These are phyloP conservation scores for Persicaria tinctoria DNA, from an alignment of 148 eudicot species.

Conservation along the genomic window DNA sequence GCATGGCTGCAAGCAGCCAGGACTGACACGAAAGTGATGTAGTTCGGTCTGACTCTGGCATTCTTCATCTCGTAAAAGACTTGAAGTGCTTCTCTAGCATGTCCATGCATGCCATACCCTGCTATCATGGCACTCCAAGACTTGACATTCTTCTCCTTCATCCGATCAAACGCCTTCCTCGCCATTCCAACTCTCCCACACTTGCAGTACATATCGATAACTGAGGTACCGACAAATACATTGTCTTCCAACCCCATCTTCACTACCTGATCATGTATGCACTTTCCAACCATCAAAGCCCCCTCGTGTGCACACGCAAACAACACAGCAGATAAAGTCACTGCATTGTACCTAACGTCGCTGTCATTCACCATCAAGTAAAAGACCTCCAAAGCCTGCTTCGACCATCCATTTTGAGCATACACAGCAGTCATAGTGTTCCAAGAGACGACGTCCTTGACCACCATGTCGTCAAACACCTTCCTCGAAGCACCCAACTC, in stretches of 20 bases:
- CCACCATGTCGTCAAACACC: conserved; percentile 53
- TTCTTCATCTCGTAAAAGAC: conserved; percentile 51
- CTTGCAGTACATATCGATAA: conserved; percentile 75
- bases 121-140: conserved; percentile 73
- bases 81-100: conserved; percentile 52
- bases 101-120: conserved; percentile 72
- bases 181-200: conserved; percentile 53
- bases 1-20: conserved; percentile 74
- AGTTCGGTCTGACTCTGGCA: conserved; percentile 42
- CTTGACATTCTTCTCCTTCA: conserved; percentile 54
- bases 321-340: conserved; percentile 56
- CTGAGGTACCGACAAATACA: conserved; percentile 59
- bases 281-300: conserved; percentile 47
- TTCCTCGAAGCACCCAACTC: conserved; percentile 43
- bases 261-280: conserved; percentile 60
- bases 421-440: conserved; percentile 57
- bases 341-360: conserved; percentile 35
- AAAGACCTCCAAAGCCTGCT: conserved; percentile 43
- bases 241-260: conserved; percentile 50
- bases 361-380: conserved; percentile 37
- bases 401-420: conserved; percentile 52
- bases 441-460: conserved; percentile 58
- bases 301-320: conserved; percentile 73
- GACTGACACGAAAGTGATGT: conserved; percentile 56
- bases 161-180: conserved; percentile 47